Evolutionary conservation across 2,329 filamentous ascomycete genomes (phyloP).

Genomic region (Pestalotiopsis sp.): DNA sequence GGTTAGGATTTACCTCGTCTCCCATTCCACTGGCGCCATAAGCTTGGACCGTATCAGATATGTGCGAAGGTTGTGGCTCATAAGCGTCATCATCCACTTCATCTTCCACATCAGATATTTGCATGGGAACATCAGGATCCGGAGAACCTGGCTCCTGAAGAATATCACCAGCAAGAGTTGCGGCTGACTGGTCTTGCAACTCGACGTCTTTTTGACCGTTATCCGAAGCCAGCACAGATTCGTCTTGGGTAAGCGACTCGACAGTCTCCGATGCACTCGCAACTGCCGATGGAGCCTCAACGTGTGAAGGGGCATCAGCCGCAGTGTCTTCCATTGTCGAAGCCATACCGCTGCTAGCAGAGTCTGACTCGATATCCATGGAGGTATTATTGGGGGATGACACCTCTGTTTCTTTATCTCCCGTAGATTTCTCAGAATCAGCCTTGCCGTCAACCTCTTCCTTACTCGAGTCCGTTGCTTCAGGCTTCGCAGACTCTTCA

Average conservation of each 20-base stretch:
- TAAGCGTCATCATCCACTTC: neutral
- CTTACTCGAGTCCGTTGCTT: neutral
- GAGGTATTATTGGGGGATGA: constrained; percentile 13
- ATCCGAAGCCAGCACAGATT: neutral
- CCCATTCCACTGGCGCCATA: constrained; percentile 17
- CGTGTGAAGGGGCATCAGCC: neutral
- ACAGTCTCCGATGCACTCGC: neutral
- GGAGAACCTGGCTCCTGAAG: neutral
- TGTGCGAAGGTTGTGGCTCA: constrained; percentile 17
- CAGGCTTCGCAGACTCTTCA: neutral
- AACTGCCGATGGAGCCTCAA: neutral
- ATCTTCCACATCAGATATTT: constrained; percentile 14
- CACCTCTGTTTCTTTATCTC: neutral
- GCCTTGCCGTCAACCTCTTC: neutral
- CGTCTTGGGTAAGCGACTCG: neutral
- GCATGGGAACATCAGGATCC: constrained; percentile 15
- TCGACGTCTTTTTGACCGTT: neutral
- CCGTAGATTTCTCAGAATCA: neutral
- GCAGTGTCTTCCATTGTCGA: neutral
- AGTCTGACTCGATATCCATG: constrained; percentile 18
- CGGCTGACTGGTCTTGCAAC: neutral
- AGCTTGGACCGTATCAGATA: constrained; percentile 21
- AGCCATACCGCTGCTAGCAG: neutral
- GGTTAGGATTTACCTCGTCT: constrained; percentile 22
- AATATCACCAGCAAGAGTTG: neutral